phyloP scores from a whole-genome alignment of 169 alveolate species.

The Perkinsus marinus region DNA sequence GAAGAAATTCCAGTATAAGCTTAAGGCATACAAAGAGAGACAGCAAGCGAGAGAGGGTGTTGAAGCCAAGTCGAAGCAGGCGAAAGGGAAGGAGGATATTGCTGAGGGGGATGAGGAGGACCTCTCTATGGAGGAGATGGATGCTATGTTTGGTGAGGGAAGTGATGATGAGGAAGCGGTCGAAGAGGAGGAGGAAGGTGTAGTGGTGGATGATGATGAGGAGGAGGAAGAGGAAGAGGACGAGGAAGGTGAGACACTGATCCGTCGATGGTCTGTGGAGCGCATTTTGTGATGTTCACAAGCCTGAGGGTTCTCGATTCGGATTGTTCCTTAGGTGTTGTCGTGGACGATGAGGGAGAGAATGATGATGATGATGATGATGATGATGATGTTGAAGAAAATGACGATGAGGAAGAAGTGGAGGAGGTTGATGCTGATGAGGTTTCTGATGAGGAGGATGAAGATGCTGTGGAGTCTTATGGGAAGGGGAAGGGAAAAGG shows the following conservation, averaged over 20 bases:
- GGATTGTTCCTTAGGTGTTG: background rate
- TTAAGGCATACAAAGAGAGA: background rate
- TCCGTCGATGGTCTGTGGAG: no score
- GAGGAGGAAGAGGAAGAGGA: background rate
- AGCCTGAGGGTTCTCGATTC: no score
- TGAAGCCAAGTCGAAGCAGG: background rate
- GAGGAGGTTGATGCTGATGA: background rate
- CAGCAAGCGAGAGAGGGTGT: background rate
- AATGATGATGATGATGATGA: background rate
- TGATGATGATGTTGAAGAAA: background rate
- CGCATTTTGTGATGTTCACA: no score
- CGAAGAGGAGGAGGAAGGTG: background rate
- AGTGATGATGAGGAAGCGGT: background rate
- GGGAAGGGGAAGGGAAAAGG: background rate
- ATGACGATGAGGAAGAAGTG: background rate
- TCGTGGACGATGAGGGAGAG: background rate
- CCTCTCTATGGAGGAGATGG: background rate
- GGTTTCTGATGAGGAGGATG: no score
- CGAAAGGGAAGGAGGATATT: background rate
- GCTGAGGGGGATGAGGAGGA: background rate
- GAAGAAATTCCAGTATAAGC: background rate
- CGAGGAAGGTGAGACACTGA: background rate
- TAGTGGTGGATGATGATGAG: background rate
- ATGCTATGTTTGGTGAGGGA: background rate
- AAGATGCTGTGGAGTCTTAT: background rate